These are phyloP conservation scores for Plantago major DNA, from an alignment of 257 asterid species.

Conservation along the genomic window DNA sequence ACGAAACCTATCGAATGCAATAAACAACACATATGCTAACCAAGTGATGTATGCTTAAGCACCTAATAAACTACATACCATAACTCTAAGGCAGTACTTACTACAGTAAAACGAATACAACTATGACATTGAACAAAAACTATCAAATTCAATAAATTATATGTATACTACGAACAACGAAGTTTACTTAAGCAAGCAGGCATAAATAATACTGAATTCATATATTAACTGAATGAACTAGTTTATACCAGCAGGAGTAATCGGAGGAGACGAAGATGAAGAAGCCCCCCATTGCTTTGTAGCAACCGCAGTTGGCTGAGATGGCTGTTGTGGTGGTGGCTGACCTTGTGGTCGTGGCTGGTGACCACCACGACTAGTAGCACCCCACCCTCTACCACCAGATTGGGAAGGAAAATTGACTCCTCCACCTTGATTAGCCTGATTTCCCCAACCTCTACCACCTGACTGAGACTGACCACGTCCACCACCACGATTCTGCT, in stretches of 20 bases:
- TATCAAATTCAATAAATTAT: too few species aligned
- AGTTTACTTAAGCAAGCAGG: too few species aligned
- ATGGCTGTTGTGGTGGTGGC: constrained; percentile 22
- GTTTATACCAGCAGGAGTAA: constrained; percentile 26
- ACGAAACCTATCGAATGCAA: neutral
- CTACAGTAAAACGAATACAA: too few species aligned
- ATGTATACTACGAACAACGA: too few species aligned
- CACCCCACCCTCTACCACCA: constrained; percentile 20
- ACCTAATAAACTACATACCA: too few species aligned
- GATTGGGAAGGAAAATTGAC: neutral
- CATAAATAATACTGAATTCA: too few species aligned
- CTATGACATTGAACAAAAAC: too few species aligned
- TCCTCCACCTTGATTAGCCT: constrained; percentile 12
- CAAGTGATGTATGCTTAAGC: neutral
- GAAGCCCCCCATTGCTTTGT: constrained; percentile 27
- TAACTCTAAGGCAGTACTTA: too few species aligned
- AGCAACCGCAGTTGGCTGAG: constrained; percentile 12
- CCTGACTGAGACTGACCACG: neutral
- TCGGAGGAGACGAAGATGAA: constrained; percentile 15
- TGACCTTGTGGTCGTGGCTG: constrained; percentile 13
- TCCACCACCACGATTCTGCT: constrained; percentile 10
- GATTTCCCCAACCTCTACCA: neutral
- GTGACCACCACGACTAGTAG: constrained; percentile 9
- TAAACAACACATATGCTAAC: neutral
- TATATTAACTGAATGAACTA: neutral